A percentile compares a stretch with the other conserved stretches of the same genome.
Conservation (phyloP, 192 early-diverging fungal species). For the Backusella morwellensis region DNA sequence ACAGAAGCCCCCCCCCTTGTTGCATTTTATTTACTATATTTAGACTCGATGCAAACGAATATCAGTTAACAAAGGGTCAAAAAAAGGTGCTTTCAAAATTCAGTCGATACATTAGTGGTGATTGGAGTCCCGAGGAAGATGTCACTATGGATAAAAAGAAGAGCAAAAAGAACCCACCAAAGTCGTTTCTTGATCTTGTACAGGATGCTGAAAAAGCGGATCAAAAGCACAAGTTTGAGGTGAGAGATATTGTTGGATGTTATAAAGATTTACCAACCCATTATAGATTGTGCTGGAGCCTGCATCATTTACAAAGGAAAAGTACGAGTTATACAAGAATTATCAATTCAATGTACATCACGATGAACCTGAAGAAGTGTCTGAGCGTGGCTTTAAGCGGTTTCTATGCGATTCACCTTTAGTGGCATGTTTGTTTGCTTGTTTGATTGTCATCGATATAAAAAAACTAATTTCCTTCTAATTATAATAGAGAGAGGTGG, state of each 20-base stretch:
- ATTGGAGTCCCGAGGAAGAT: constrained; percentile 23
- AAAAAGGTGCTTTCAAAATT: constrained; percentile 65
- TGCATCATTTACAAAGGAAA: constrained; percentile 68
- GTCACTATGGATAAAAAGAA: constrained; percentile 1
- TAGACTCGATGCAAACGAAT: constrained; percentile 56
- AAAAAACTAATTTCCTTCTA: background rate
- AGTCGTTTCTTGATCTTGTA: background rate
- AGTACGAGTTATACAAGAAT: constrained; percentile 71
- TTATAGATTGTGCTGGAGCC: constrained; percentile 57
- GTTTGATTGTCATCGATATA: background rate
- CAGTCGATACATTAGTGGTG: constrained; percentile 51
- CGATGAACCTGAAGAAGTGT: constrained; percentile 57
- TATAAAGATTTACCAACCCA: background rate
- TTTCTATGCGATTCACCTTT: constrained; percentile 85
- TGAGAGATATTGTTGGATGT: background rate
- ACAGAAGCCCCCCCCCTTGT: background rate
- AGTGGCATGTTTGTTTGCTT: constrained; percentile 26
- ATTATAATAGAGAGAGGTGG: background rate
- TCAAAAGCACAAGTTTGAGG: background rate
- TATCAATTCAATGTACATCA: constrained; percentile 86
- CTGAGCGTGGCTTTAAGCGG: constrained; percentile 45
- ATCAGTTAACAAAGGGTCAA: constrained; percentile 59
- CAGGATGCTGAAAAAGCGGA: background rate
- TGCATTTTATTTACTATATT: background rate
- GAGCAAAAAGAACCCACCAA: constrained; percentile 20